Conservation (phyloP, 208 protist genomes). For the Acanthamoeba lenticulata region DNA sequence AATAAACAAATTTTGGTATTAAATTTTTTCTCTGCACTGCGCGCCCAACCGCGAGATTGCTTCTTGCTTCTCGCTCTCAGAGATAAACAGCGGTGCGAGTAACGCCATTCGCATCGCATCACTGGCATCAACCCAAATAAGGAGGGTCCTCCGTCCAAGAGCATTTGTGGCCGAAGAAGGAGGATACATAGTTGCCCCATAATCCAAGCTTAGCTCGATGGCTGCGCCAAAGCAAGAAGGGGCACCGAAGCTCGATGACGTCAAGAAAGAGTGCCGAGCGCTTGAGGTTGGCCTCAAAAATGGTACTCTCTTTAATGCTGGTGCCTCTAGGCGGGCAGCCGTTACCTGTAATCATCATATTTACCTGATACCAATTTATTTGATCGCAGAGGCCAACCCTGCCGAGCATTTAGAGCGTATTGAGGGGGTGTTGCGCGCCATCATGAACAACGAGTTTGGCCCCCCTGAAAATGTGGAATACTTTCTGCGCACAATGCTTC, state of each 20-base stretch:
- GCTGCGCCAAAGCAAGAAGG: too few relatives aligned
- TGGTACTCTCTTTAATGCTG: neutral
- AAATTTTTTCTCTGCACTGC: neutral
- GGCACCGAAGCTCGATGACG: constrained; percentile 16
- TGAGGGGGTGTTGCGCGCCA: neutral
- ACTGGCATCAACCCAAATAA: too few relatives aligned
- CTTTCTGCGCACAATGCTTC: constrained; percentile 1
- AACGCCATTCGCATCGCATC: too few relatives aligned
- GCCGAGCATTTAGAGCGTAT: neutral
- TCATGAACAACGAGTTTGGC: neutral
- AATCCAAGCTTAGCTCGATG: too few relatives aligned
- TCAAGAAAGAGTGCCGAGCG: constrained; percentile 25
- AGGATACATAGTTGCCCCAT: too few relatives aligned
- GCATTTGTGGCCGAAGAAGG: too few relatives aligned
- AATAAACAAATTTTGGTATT: neutral
- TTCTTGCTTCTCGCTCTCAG: too few relatives aligned
- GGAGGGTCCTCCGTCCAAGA: too few relatives aligned
- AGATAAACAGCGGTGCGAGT: too few relatives aligned
- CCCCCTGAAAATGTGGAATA: neutral
- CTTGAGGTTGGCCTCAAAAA: neutral
- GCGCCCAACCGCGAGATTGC: too few relatives aligned
- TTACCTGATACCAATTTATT: neutral
- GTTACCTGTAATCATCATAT: too few relatives aligned
- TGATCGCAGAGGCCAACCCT: neutral
- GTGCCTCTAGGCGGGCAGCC: too few relatives aligned